Base-by-base conservation (phyloP, 2,329 filamentous ascomycete genomes). In the Nigrospora sphaerica region DNA sequence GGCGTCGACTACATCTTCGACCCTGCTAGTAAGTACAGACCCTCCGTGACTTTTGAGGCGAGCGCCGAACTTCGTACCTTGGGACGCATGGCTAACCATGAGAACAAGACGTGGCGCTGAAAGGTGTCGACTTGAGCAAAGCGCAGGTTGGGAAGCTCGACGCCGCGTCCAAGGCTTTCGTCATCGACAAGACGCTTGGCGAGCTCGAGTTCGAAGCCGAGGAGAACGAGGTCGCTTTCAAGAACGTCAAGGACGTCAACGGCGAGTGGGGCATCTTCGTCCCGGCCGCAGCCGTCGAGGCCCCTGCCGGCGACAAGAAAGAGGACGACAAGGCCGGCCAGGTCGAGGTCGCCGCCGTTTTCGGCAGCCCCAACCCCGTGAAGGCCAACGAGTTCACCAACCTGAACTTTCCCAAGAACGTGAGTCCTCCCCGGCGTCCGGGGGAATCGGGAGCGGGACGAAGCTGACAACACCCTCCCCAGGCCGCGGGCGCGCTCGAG, bases 151-250 rank as follows among this genome's bases (percentile, higher is more conserved):
- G 62, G 36, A 61, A 61, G 23, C 58, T 71, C 35, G 64, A 59
- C 49, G 51, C 55, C 9, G 62, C 66, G 18, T 57, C 62, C 33
- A 59, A 63, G 43, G 56, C 55, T 13, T 70, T 69, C 43, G 55
- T 68, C 45, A 60, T 69, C 36, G 62, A 62, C 32, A 51, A 54
- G 7, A 58, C 54, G 16, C 44, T 69, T 1, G 65, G 65, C 45
- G 67, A 69, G 55, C 55, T 63, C n/a, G 66, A 69, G 50, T 70
- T 69, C 36, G 67, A 71, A 52, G 62, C 46, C 2, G 68, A 70
- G 3, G 67, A 70, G 51, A 68, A 67, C 39, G 67, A 71, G 55
- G 19, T 47, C n/a, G 46, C 46, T 13, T 35, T 47, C 31, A 47
- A 32, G 6, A 56, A 49, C 31, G 46, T 55, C 17, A 49, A 49